Conservation (phyloP, 805 yeast species). For the Sporopachydermia lactativora region DNA sequence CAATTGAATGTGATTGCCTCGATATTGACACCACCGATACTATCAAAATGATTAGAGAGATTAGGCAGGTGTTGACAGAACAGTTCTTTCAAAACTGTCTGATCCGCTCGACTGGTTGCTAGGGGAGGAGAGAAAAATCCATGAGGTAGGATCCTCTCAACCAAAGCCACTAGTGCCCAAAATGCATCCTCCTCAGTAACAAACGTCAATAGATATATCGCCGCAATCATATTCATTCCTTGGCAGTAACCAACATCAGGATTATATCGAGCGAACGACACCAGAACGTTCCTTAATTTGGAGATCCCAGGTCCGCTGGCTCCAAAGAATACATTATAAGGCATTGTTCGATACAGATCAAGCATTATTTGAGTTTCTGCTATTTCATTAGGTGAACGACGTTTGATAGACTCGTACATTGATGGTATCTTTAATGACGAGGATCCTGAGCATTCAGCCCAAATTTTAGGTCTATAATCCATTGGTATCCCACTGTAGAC, state of each 20-base stretch:
- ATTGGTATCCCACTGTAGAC: constrained; percentile 35
- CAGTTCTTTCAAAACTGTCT: constrained; percentile 19
- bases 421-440: constrained; percentile 30
- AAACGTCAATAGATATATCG: constrained; percentile 30
- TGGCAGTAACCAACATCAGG: constrained; percentile 42
- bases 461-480: constrained; percentile 30
- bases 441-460: constrained; percentile 44
- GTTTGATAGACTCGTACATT: constrained; percentile 24
- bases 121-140: constrained; percentile 26
- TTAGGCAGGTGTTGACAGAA: constrained; percentile 25
- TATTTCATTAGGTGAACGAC: constrained; percentile 14
- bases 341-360: constrained; percentile 42
- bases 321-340: constrained; percentile 37
- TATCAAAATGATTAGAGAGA: constrained; percentile 23
- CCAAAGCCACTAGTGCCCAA: constrained; percentile 35
- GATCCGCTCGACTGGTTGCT: constrained; percentile 26
- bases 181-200: constrained; percentile 37
- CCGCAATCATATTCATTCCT: constrained; percentile 49
- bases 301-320: constrained; percentile 40
- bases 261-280: constrained; percentile 33
- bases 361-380: constrained; percentile 35
- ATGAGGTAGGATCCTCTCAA: constrained; percentile 33
- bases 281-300: constrained; percentile 30
- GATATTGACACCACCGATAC: constrained; percentile 24
- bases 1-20: constrained; percentile 40